phyloP scores from a whole-genome alignment of 1,284 basidiomycete genomes.

The Vanrija humicola region DNA sequence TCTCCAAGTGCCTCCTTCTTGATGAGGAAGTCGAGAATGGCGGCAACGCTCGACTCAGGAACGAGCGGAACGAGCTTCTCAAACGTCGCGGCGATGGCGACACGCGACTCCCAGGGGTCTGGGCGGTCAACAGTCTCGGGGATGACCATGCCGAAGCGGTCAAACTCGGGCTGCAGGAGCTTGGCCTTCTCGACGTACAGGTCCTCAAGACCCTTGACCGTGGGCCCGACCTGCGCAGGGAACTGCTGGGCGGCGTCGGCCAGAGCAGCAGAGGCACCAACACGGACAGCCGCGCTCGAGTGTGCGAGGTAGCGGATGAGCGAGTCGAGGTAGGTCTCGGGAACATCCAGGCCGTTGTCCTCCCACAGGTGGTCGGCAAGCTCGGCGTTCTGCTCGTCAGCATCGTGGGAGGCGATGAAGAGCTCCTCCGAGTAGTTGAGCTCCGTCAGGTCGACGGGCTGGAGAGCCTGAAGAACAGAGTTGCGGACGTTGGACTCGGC shows the following conservation, averaged over 20 bases:
- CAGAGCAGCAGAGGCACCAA: constrained; percentile 67
- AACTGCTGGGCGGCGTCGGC: constrained; percentile 72
- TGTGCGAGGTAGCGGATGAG: constrained; percentile 73
- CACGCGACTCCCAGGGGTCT: constrained; percentile 87
- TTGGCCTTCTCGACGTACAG: constrained; percentile 87
- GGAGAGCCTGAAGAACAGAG: constrained; percentile 81
- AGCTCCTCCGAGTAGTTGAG: constrained; percentile 86
- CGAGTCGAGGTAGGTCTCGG: constrained; percentile 63
- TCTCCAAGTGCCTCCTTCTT: constrained; percentile 83
- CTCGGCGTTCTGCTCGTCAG: constrained; percentile 83
- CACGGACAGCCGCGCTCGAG: constrained; percentile 74
- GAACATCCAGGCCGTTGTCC: constrained; percentile 90
- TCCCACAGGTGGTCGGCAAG: constrained; percentile 86
- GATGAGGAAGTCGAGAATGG: constrained; percentile 86
- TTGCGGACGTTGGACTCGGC: constrained; percentile 87
- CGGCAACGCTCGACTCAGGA: constrained; percentile 62
- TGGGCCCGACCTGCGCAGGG: constrained; percentile 63
- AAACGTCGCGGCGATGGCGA: constrained; percentile 71
- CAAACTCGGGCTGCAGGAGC: constrained; percentile 81
- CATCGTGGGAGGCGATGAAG: constrained; percentile 86
- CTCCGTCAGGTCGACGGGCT: constrained; percentile 94
- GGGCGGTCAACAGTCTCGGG: constrained; percentile 78
- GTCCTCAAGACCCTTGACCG: constrained; percentile 56
- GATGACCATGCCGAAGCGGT: constrained; percentile 90
- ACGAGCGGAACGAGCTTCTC: constrained; percentile 67